These are phyloP conservation scores for Bretschneidera sinensis DNA, from an alignment of 345 rosid genomes.

Conservation along the genomic window DNA sequence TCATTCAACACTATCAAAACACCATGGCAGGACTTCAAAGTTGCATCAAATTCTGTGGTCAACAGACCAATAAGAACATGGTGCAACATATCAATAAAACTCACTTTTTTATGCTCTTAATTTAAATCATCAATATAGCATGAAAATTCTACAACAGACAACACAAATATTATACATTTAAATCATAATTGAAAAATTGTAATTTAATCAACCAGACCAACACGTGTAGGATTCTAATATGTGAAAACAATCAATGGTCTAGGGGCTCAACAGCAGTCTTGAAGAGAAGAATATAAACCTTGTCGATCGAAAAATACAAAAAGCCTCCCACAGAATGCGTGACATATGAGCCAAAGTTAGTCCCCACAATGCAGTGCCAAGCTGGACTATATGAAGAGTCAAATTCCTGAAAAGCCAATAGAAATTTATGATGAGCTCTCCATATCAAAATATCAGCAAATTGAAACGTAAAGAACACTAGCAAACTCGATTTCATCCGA, in stretches of 20 bases:
- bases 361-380: constrained; percentile 98
- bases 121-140: background rate
- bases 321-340: constrained; percentile 93
- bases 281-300: constrained; percentile 87
- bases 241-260: constrained; percentile 36
- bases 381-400: constrained; percentile 87
- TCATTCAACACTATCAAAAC: too few species aligned
- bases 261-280: constrained; percentile 91
- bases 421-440: too few species aligned
- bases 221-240: background rate
- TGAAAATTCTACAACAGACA: background rate
- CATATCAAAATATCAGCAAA: too few species aligned
- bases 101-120: too few species aligned
- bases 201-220: constrained; percentile 8
- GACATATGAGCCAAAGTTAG: constrained; percentile 92
- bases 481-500: background rate
- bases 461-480: too few species aligned
- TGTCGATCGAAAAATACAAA: constrained; percentile 87
- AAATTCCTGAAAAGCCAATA: constrained; percentile 58
- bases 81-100: too few species aligned
- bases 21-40: too few species aligned
- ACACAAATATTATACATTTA: background rate
- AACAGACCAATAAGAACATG: too few species aligned
- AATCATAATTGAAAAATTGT: constrained; percentile 1
- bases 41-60: too few species aligned